These are phyloP conservation scores for Asterochloris erici DNA, from an alignment of 139 green algal species.

Conservation along the genomic window DNA sequence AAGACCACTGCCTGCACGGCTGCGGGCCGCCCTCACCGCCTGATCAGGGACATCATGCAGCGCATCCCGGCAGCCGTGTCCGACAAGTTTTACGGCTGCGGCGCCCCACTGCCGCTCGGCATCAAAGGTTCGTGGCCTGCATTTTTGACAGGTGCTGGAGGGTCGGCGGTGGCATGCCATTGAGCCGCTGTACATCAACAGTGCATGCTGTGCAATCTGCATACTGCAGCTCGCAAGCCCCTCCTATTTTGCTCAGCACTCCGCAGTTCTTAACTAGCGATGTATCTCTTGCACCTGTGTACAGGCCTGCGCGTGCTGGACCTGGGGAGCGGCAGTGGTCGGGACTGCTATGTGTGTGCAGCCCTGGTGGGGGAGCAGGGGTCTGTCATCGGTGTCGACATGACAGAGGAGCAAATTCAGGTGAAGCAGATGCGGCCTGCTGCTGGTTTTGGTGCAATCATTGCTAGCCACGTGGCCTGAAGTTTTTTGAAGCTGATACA, in stretches of 20 bases:
- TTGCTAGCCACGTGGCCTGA: background rate
- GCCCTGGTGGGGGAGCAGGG: constrained; percentile 81
- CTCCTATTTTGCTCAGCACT: background rate
- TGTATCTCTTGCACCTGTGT: background rate
- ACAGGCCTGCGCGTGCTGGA: constrained; percentile 61
- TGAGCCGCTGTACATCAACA: no score
- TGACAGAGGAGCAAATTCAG: constrained; percentile 89
- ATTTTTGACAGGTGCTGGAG: constrained; percentile 18
- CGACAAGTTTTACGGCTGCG: constrained; percentile 91
- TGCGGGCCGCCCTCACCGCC: constrained; percentile 45
- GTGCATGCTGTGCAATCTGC: no score
- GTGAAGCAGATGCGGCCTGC: background rate
- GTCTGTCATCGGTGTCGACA: constrained; percentile 89
- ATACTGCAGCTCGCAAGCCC: background rate
- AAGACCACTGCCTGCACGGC: constrained; percentile 88
- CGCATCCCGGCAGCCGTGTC: constrained; percentile 40
- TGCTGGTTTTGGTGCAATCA: no score
- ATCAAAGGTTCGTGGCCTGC: constrained; percentile 46
- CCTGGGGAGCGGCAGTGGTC: constrained; percentile 78
- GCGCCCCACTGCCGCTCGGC: constrained; percentile 83
- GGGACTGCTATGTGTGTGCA: constrained; percentile 92
- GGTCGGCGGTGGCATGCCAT: no score
- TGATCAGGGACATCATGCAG: constrained; percentile 21
- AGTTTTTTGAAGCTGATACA: no score
- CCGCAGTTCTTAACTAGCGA: background rate